These are phyloP conservation scores for Pseudonectria buxi DNA, from an alignment of 2,329 filamentous ascomycete species.

Conservation along the genomic window DNA sequence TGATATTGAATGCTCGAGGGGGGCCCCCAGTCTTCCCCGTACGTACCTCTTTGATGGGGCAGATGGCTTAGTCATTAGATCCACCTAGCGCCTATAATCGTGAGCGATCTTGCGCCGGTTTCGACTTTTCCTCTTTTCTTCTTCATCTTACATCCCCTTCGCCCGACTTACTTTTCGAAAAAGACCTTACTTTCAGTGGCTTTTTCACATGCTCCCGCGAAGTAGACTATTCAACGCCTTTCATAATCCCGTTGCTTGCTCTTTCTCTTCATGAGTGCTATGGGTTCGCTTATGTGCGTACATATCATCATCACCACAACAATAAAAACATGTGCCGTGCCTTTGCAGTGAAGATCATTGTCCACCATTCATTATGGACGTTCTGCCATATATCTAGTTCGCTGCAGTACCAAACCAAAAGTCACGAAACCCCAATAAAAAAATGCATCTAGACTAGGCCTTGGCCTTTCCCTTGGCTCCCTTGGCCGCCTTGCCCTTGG, in stretches of 20 bases:
- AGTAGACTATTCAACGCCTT: slow-evolving; percentile 49
- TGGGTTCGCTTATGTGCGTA: slow-evolving; percentile 59
- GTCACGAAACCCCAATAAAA: not conserved
- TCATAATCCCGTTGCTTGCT: slow-evolving; percentile 54
- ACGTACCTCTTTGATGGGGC: no score
- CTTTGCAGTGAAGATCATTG: not conserved
- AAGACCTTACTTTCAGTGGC: slow-evolving; percentile 30
- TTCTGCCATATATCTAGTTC: slow-evolving; percentile 19
- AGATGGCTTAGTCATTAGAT: slow-evolving; percentile 16
- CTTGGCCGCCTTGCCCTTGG: slow-evolving; percentile 5
- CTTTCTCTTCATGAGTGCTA: slow-evolving; percentile 37
- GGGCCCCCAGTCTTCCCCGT: no score
- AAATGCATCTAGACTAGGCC: slow-evolving; percentile 2
- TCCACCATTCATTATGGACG: slow-evolving; percentile 21
- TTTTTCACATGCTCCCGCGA: slow-evolving; percentile 41
- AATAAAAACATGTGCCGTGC: slow-evolving; percentile 3
- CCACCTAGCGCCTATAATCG: slow-evolving; percentile 6
- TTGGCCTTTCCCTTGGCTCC: slow-evolving; percentile 16
- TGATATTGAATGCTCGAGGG: no score
- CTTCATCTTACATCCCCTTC: slow-evolving; percentile 43
- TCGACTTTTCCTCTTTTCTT: slow-evolving; percentile 27
- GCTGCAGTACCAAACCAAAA: slow-evolving; percentile 18
- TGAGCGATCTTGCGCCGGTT: slow-evolving; percentile 5
- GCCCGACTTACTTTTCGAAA: slow-evolving; percentile 30
- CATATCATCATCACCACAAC: slow-evolving; percentile 28